A percentile compares a stretch with the other conserved stretches of the same genome.
These are phyloP conservation scores for Phytopythium ostracodes DNA, from an alignment of 352 stramenopile genomes.

Conservation along the genomic window DNA sequence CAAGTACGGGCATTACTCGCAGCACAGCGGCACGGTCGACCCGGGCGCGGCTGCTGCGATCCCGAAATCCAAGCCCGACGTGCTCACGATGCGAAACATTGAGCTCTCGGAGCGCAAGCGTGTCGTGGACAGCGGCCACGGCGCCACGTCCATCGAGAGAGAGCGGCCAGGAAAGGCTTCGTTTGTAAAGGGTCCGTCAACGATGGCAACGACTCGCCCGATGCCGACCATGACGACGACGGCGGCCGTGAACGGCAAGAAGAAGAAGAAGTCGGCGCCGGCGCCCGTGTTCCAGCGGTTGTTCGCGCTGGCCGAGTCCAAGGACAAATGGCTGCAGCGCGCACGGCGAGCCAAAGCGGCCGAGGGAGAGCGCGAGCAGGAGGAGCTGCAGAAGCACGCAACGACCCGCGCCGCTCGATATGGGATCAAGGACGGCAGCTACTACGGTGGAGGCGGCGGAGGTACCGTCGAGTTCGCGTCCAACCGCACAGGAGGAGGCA, in stretches of 20 bases:
- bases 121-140: conserved; percentile 5
- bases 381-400: conserved; percentile 6
- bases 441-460: not conserved
- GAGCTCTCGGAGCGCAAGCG: conserved; percentile 32
- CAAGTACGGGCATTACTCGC: conserved; percentile 71
- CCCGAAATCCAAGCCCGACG: conserved; percentile 13
- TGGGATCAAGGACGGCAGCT: not conserved
- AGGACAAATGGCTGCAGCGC: conserved; percentile 70
- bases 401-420: not conserved
- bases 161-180: not conserved
- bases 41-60: conserved; percentile 2
- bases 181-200: not conserved
- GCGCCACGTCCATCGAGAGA: not conserved
- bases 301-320: conserved; percentile 62
- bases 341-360: conserved; percentile 62
- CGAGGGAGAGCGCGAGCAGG: conserved; percentile 45
- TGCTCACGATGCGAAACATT: conserved; percentile 29
- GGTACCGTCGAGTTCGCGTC: conserved; percentile 9
- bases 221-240: conserved; percentile 6
- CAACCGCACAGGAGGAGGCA: conserved; percentile 37
- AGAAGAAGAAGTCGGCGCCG: conserved; percentile 24
- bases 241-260: conserved; percentile 18
- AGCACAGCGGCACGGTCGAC: conserved; percentile 60
- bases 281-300: conserved; percentile 54
- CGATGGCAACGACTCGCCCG: not conserved